Base-by-base conservation (phyloP, 2,329 filamentous ascomycete species). In the Neofusicoccum umdonicola region DNA sequence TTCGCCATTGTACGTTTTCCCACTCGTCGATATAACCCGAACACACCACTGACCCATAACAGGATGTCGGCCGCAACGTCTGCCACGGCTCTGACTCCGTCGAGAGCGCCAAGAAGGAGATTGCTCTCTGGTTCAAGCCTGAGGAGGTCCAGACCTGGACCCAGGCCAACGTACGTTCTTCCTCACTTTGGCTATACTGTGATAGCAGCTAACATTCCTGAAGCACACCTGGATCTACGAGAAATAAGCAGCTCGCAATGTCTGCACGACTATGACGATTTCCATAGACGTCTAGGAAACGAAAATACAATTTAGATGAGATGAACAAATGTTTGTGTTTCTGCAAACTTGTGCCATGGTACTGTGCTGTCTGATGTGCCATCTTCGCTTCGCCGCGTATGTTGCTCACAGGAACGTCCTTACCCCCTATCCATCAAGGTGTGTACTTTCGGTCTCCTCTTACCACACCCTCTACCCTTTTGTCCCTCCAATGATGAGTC, bases 21-120 rank as follows among this genome's bases (percentile, higher is more conserved):
- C 56, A 50, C 42, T 42, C 47, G 15, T 11, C 19, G 8, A 8
- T 22, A 27, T 15, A 50, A 22, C 47, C 1, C 4, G 27, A 17
- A 5, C 47, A 27, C 5, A 31, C 4, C 27, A 44, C 31, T 56
- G 44, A 51, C 41, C 60, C 66, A 62, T 63, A 67, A 51, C 22
- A 8, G 82, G 89, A 92, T 76, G 90, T 93, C 79, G 95, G 95
- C 84, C 92, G 94, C 82, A 99, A 99, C 87, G 93, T 98, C 85
- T 98, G 94, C 91, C 95, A 99, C 89, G 95, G 95, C 80, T 97
- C 93, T 82, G 95, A 99, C 88, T 89, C 87, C 80, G 94, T 99
- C 83, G 95, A 99, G 89, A 97, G 88, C 85, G 95, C 95, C 83
- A 88, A 98, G 90, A 97, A 98, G 91, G 95, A 99, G 87, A 99